A percentile compares a stretch with the other conserved stretches of the same genome.
These are phyloP conservation scores for Hemileccinum rubropunctum DNA, from an alignment of 768 basidiomycete species.

Conservation along the genomic window DNA sequence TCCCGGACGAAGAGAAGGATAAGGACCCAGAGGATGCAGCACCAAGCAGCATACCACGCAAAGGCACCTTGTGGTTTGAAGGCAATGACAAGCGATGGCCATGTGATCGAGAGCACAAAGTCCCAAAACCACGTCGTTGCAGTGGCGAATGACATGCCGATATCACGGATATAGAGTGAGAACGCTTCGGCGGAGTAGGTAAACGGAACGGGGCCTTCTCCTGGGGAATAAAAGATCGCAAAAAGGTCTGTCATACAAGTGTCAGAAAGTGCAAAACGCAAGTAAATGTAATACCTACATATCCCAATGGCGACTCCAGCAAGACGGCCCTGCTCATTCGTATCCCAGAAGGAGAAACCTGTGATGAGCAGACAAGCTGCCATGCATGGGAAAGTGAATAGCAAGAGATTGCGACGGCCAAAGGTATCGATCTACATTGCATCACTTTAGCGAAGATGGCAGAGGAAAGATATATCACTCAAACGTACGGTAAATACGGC, in stretches of 20 bases:
- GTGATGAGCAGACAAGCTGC: slow-evolving; percentile 68
- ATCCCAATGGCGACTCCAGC: slow-evolving; percentile 53
- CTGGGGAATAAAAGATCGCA: slow-evolving; percentile 72
- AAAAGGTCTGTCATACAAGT: slow-evolving; percentile 39
- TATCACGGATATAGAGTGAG: slow-evolving; percentile 58
- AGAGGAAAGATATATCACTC: neutral
- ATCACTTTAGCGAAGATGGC: slow-evolving; percentile 18
- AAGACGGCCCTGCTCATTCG: slow-evolving; percentile 34
- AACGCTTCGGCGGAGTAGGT: slow-evolving; percentile 92
- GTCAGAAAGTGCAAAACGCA: slow-evolving; percentile 4
- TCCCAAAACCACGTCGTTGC: slow-evolving; percentile 61
- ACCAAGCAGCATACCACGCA: slow-evolving; percentile 69
- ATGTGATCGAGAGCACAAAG: slow-evolving; percentile 65
- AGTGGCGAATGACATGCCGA: slow-evolving; percentile 71
- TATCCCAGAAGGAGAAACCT: slow-evolving; percentile 67
- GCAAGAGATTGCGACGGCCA: slow-evolving; percentile 71
- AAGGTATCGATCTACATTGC: slow-evolving; percentile 61
- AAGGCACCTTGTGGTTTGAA: slow-evolving; percentile 73
- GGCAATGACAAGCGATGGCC: slow-evolving; percentile 61
- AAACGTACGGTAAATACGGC: slow-evolving; percentile 53
- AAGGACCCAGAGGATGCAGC: slow-evolving; percentile 50
- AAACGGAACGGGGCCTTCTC: slow-evolving; percentile 89
- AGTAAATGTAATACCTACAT: slow-evolving; percentile 24
- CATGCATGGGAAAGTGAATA: slow-evolving; percentile 83
- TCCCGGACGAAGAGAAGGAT: slow-evolving; percentile 67